Conservation (phyloP, 441 rosid genomes). For the Populus hybrid region DNA sequence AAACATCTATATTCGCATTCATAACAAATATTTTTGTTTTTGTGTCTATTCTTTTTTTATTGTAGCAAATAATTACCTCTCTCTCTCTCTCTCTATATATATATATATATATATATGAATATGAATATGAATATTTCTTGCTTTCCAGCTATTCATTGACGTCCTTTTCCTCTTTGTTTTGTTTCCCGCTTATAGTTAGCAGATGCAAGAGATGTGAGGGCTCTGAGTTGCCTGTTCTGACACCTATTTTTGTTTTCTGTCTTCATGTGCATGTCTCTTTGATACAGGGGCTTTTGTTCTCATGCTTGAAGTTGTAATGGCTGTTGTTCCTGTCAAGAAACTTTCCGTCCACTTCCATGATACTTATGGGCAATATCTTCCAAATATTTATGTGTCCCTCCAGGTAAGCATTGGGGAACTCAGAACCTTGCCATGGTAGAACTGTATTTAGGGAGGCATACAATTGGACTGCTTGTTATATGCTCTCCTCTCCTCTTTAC, state of each 20-base stretch:
- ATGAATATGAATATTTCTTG: not conserved
- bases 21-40: not conserved
- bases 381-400: slow-evolving; percentile 80
- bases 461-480: not conserved
- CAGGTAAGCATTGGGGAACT: slow-evolving; percentile 46
- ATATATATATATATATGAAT: too few species aligned
- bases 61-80: not conserved
- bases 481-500: too few species aligned
- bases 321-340: slow-evolving; percentile 70
- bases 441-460: not conserved
- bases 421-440: not conserved
- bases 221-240: slow-evolving; percentile 81
- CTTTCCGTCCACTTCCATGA: slow-evolving; percentile 96
- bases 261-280: not conserved
- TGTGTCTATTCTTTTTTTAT: too few species aligned
- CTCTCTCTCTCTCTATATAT: not conserved
- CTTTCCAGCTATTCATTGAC: slow-evolving; percentile 8
- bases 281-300: slow-evolving; percentile 58
- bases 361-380: slow-evolving; percentile 93
- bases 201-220: slow-evolving; percentile 93
- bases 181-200: slow-evolving; percentile 48
- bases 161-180: not conserved
- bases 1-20: not conserved
- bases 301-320: slow-evolving; percentile 90
- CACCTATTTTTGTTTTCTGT: slow-evolving; percentile 38